Evolutionary conservation across 2,329 filamentous ascomycete species (phyloP), one percentile per base, ranked within the genome.

Genomic region (Aspergillus persii): DNA sequence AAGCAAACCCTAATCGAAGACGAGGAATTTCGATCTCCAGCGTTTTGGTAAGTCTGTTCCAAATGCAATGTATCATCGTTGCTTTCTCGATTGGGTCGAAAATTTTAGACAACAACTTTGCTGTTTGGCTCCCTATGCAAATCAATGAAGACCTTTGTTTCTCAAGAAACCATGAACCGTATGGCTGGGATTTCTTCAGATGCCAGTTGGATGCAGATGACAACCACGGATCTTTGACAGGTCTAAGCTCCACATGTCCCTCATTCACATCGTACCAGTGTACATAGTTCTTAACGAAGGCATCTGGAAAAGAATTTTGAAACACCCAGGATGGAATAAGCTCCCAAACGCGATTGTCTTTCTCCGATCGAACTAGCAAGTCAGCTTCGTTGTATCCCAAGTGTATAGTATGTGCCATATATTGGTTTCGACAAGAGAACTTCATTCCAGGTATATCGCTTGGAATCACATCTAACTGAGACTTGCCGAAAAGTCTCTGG

Each of bases 1-100:
- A 54, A 7, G 59, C 66, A 59, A 87, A 88, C 0, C 75, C 73
- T 0, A 86, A 69, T 4, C 78, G 75, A 0, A 84, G 67, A 2
- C 80, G 73, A 0, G 83, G 81, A 0, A 87, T 59, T 1, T 79
- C 71, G 1, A 83, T 70, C 0, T 77, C 66, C 1, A 83, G n/a
- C 0, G 33, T 46, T 1, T 23, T 57, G 0, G 52, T 54, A 2
- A 59, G 54, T 0, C 53, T 4, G 23, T 68, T 54, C n/a, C 70
- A 59, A 0, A 69, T 66, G 2, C 77, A 68, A 26, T 82, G 71
- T 7, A 81, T 73, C 30, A 76, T 65, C 0, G 53, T 3, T 0
- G 27, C 18, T 0, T 66, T 47, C 55, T 82, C 81, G 2, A 84
- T 59, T 0, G 74, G 67, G 2, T 33, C 23, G 0, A 84, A 58